phyloP scores from a whole-genome alignment of 2,329 filamentous ascomycete genomes.

The Phaeosphaeriaceae sp. region DNA sequence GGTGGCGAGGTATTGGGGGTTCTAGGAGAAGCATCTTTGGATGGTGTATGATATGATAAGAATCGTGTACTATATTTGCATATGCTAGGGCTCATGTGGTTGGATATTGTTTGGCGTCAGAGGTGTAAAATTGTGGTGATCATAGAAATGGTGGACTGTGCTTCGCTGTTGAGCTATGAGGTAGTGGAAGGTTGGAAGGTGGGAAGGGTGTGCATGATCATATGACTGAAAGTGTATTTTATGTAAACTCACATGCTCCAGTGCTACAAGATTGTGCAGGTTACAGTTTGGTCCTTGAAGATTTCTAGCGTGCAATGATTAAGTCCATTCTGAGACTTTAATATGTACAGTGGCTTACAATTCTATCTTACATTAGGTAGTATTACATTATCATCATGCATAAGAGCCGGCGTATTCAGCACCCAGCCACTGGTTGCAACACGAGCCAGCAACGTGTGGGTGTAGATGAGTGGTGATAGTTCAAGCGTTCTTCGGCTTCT shows the following conservation, averaged over 20 bases:
- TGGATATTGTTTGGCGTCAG: no score
- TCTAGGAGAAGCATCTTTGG: conserved; percentile 32
- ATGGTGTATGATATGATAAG: not conserved
- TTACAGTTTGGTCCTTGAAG: not conserved
- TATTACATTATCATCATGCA: conserved; percentile 7
- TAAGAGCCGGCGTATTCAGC: not conserved
- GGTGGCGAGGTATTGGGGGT: conserved; percentile 55
- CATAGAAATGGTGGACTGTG: no score
- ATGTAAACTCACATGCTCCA: not conserved
- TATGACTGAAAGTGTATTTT: no score
- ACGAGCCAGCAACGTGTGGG: not conserved
- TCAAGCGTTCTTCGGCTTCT: conserved; percentile 52
- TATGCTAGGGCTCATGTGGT: not conserved
- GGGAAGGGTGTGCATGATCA: no score
- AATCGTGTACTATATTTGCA: not conserved
- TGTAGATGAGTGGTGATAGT: not conserved
- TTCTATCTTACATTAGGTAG: not conserved
- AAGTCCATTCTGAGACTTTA: not conserved
- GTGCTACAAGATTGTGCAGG: not conserved
- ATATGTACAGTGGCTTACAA: not conserved
- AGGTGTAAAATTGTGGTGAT: no score
- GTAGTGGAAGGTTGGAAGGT: no score
- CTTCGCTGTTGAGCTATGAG: no score
- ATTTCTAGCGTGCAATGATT: not conserved
- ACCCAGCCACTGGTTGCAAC: not conserved